phyloP scores from a whole-genome alignment of 2,329 filamentous ascomycete genomes.

The Trichophyton rubrum region DNA sequence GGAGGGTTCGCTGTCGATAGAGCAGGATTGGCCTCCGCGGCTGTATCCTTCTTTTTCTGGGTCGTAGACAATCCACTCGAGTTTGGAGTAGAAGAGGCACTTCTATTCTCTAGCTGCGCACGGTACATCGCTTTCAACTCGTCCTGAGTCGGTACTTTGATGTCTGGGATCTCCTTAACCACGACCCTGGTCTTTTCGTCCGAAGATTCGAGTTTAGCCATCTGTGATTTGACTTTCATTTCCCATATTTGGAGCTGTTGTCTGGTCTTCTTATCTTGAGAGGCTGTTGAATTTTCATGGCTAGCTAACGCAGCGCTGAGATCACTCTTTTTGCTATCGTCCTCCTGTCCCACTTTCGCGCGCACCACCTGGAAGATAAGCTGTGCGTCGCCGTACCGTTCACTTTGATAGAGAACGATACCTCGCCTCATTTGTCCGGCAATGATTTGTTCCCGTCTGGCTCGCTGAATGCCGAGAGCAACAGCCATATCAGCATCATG shows the following conservation, averaged over 20 bases:
- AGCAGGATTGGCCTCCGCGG: neutral
- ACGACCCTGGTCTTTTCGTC: conserved; percentile 37
- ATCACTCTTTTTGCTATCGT: conserved; percentile 15
- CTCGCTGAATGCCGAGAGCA: conserved; percentile 51
- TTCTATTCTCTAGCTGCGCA: conserved; percentile 18
- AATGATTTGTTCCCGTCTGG: conserved; percentile 60
- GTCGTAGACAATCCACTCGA: neutral
- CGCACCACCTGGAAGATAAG: conserved; percentile 51
- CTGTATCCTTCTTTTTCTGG: conserved; percentile 5
- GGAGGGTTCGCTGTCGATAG: neutral
- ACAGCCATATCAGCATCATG: conserved; percentile 57
- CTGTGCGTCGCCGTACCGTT: conserved; percentile 61
- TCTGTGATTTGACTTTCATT: conserved; percentile 42
- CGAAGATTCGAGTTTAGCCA: conserved; percentile 38
- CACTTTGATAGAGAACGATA: conserved; percentile 58
- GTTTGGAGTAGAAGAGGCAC: conserved; percentile 1
- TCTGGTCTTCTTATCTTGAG: conserved; percentile 11
- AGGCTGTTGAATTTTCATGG: conserved; percentile 2
- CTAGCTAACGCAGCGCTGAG: conserved; percentile 18
- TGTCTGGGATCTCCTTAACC: conserved; percentile 43
- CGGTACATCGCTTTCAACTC: conserved; percentile 26
- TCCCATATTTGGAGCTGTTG: conserved; percentile 44
- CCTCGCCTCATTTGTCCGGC: conserved; percentile 73
- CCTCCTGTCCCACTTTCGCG: conserved; percentile 35
- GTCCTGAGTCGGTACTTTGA: conserved; percentile 32